Evolutionary conservation across 768 basidiomycete genomes (phyloP), one percentile per base, ranked within the genome.

Genomic region (Amanita jacksonii): DNA sequence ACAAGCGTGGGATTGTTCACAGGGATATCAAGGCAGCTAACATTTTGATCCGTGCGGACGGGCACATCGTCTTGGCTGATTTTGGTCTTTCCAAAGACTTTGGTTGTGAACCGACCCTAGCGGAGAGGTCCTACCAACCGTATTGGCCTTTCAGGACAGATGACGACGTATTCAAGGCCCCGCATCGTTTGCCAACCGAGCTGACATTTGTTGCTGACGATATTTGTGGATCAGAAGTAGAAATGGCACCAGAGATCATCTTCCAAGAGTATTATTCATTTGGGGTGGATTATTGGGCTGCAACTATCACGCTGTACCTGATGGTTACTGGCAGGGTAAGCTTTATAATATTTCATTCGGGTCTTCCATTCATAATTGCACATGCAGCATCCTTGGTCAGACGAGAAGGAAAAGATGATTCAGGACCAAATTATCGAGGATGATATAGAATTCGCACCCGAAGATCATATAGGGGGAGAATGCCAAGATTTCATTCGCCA

Each of bases 241-340:
- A 60, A 49, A 62, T 62, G 58, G 54, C 64, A 4, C 64, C 64
- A 1, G 64, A 65, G 46, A 50, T 61, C 4, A 50, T 57, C 38
- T 43, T 45, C 3, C 41, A 53, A 20, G 46, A 52, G 24, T 52
- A 49, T 5, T 61, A 62, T 38, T 58, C 58, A 1, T 63, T 61
- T 50, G 57, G 57, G 9, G 55, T 59, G 2, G 88, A 92, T 48
- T 73, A 86, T 37, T 92, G 88, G 88, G 84, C 87, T 1, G 58
- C 85, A 4, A 84, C 84, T 0, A 75, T 86, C 40, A 71, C 86
- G 22, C 70, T 90, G 3, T 82, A 82, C 57, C 75, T 77, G 31
- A 69, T 92, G 40, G 65, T 89, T 32, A 77, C 77, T 0, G 85
- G 85, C 8, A 62, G 70, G 36, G 64, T 63, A 35, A 43, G 57